These are phyloP conservation scores for Picochlorum sp. DNA, from an alignment of 139 green algal genomes.

Conservation along the genomic window DNA sequence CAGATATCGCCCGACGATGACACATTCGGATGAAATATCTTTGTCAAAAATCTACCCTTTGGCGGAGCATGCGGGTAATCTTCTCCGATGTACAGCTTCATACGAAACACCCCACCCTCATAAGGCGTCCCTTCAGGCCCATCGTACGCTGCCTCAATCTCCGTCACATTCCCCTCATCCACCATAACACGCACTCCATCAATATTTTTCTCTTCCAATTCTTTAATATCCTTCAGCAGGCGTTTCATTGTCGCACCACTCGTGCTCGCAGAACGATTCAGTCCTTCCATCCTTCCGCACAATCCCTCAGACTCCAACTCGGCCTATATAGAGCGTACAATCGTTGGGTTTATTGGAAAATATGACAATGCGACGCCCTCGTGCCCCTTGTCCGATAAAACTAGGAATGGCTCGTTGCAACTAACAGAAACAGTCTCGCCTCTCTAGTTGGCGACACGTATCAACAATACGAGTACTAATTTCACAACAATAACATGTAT, in stretches of 20 bases:
- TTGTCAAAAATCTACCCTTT: constrained; percentile 77
- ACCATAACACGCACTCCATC: constrained; percentile 51
- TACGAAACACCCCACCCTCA: constrained; percentile 78
- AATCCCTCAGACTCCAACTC: neutral
- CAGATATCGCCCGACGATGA: constrained; percentile 86
- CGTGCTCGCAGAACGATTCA: too few species aligned
- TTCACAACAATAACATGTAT: too few species aligned
- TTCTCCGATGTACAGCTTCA: constrained; percentile 55
- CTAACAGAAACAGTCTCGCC: too few species aligned
- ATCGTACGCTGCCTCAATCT: constrained; percentile 78
- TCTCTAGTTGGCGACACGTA: too few species aligned
- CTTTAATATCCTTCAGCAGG: constrained; percentile 65
- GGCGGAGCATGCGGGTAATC: constrained; percentile 60
- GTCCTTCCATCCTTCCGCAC: too few species aligned
- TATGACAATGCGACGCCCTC: too few species aligned
- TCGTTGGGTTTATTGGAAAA: too few species aligned
- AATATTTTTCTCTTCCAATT: constrained; percentile 65
- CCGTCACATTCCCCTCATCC: constrained; percentile 79
- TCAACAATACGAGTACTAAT: too few species aligned
- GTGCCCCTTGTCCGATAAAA: too few species aligned
- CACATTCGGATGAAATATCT: constrained; percentile 98
- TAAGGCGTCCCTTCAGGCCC: constrained; percentile 84
- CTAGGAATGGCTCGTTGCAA: too few species aligned
- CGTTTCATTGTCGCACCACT: constrained; percentile 23
- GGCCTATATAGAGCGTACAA: neutral